A percentile compares a stretch with the other conserved stretches of the same genome.
Conservation (phyloP, 1,284 basidiomycete species). For the Athelia sp. region DNA sequence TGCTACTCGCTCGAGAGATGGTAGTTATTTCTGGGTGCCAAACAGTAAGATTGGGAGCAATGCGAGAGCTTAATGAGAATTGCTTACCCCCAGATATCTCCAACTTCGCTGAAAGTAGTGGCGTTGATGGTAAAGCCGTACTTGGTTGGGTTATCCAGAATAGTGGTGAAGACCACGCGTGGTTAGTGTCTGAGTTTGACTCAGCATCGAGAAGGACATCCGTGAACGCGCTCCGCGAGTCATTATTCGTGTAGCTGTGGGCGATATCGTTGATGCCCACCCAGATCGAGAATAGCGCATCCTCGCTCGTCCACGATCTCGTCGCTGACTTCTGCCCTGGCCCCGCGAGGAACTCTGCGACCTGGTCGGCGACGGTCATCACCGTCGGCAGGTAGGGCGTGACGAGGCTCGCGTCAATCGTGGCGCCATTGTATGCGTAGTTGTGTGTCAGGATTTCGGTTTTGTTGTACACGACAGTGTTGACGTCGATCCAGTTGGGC, state of each 20-base stretch:
- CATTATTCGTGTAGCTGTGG: conserved; percentile 29
- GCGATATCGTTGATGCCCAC: conserved; percentile 63
- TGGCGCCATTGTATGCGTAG: conserved; percentile 57
- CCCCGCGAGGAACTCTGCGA: conserved; percentile 42
- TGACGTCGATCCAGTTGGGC: conserved; percentile 51
- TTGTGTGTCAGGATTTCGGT: conserved; percentile 52
- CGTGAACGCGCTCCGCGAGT: conserved; percentile 25
- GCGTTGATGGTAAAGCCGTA: conserved; percentile 54
- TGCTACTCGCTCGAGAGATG: conserved; percentile 40
- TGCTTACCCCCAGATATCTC: conserved; percentile 53
- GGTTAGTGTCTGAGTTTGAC: too few species aligned
- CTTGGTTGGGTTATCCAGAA: conserved; percentile 40
- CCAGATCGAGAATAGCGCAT: conserved; percentile 53
- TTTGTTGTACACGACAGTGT: conserved; percentile 44
- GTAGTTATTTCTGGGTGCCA: conserved; percentile 39
- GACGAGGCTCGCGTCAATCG: conserved; percentile 52
- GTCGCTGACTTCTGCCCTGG: conserved; percentile 20
- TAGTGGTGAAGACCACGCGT: conserved; percentile 44
- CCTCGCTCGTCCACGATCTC: conserved; percentile 43
- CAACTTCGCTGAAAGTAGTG: conserved; percentile 39
- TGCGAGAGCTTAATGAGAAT: not conserved
- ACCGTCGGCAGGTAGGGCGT: conserved; percentile 44
- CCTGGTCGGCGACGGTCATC: conserved; percentile 48
- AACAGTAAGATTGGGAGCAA: conserved; percentile 1
- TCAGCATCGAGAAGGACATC: conserved; percentile 45